A percentile compares a stretch with the other conserved stretches of the same genome.
These are phyloP conservation scores for Fusarium sp. DNA, from an alignment of 2,329 filamentous ascomycete species.

Conservation along the genomic window DNA sequence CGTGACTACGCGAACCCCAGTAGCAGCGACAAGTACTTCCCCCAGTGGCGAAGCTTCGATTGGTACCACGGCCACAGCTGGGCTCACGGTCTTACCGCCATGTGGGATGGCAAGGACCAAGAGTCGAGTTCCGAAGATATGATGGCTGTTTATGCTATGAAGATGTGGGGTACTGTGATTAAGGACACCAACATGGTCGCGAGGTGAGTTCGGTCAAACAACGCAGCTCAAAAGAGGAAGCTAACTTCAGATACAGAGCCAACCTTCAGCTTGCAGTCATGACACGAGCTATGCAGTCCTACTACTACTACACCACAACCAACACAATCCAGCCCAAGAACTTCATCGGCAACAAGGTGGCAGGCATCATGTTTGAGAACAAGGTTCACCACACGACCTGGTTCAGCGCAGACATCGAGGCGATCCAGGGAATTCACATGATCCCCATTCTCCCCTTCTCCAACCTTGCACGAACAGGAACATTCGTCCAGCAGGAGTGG, in stretches of 20 bases:
- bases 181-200: conserved; percentile 85
- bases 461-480: conserved; percentile 71
- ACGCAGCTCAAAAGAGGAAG: neutral
- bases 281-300: conserved; percentile 77
- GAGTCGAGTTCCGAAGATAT: conserved; percentile 93
- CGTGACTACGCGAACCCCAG: conserved; percentile 86
- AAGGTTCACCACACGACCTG: conserved; percentile 95
- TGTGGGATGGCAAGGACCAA: conserved; percentile 80
- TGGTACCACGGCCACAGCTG: conserved; percentile 96
- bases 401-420: conserved; percentile 80
- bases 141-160: conserved; percentile 87
- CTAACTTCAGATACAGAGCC: conserved; percentile 59
- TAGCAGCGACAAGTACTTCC: conserved; percentile 78
- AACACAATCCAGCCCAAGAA: conserved; percentile 78
- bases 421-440: conserved; percentile 85
- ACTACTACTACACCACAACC: conserved; percentile 81
- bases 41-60: conserved; percentile 86
- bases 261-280: conserved; percentile 88
- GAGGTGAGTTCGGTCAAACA: conserved; percentile 58
- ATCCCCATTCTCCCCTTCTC: conserved; percentile 78
- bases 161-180: conserved; percentile 89
- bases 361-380: conserved; percentile 87
- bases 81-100: conserved; percentile 83
- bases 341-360: conserved; percentile 84
- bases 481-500: conserved; percentile 89